Percentiles rank a stretch among this genome's conserved stretches.
These are phyloP conservation scores for Microcos paniculata DNA, from an alignment of 345 rosid genomes.

Conservation along the genomic window DNA sequence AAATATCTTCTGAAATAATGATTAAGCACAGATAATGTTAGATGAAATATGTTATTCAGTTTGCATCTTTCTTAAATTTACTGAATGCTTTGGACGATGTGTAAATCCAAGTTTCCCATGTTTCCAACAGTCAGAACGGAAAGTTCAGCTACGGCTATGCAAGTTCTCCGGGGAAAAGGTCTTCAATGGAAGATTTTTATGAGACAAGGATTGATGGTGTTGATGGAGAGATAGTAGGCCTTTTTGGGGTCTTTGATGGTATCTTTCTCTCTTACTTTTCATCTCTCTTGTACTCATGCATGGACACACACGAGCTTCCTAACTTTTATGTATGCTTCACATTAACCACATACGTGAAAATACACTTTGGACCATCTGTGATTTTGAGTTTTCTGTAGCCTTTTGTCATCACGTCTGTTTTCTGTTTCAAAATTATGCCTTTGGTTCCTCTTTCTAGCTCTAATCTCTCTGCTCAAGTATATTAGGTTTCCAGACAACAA, in stretches of 20 bases:
- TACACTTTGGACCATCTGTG: not conserved
- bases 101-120: slow-evolving; percentile 10
- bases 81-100: not conserved
- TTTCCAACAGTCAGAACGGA: slow-evolving; percentile 74
- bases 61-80: not conserved
- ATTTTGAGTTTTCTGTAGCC: not conserved
- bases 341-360: not conserved
- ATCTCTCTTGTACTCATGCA: slow-evolving; percentile 9
- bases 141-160: slow-evolving; percentile 99
- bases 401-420: not conserved
- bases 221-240: slow-evolving; percentile 91
- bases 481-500: not conserved
- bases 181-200: slow-evolving; percentile 98
- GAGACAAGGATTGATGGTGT: slow-evolving; percentile 95
- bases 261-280: slow-evolving; percentile 23
- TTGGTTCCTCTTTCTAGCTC: not conserved
- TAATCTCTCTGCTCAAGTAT: not conserved
- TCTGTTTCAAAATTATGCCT: not conserved
- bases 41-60: not conserved
- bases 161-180: slow-evolving; percentile 92
- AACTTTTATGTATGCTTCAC: not conserved
- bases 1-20: not conserved
- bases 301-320: not conserved
- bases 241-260: slow-evolving; percentile 99
- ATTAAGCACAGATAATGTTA: not conserved